Evolutionary conservation across 495 filamentous ascomycete species (phyloP).

Genomic region (Aspergillus incahuasiensis): DNA sequence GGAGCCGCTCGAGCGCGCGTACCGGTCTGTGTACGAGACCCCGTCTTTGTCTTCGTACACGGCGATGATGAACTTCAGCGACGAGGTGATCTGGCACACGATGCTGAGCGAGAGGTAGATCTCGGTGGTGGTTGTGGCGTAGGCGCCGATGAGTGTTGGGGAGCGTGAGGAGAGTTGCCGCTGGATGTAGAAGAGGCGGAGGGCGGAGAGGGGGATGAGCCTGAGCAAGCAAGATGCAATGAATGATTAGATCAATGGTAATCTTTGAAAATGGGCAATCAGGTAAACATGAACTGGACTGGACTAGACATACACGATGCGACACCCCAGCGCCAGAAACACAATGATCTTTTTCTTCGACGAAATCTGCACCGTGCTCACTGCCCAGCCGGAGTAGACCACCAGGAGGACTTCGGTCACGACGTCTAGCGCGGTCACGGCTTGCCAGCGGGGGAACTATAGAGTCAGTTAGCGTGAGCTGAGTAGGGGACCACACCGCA

Average conservation of each 20-base stretch:
- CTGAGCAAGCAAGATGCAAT: no score
- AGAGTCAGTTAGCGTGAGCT: background rate
- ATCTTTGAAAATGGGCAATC: no score
- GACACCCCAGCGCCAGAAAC: constrained; percentile 17
- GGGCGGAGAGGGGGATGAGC: constrained; percentile 23
- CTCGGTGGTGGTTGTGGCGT: constrained; percentile 22
- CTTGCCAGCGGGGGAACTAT: constrained; percentile 26
- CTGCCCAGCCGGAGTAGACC: constrained; percentile 14
- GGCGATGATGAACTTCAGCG: constrained; percentile 38
- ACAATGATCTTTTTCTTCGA: constrained; percentile 19
- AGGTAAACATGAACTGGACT: no score
- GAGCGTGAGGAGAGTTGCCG: constrained; percentile 17
- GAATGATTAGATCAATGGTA: no score
- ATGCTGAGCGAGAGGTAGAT: constrained; percentile 25
- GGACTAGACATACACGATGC: constrained; percentile 19
- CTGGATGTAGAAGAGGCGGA: constrained; percentile 21
- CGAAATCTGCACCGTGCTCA: constrained; percentile 15
- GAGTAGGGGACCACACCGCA: background rate
- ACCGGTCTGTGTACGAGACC: constrained; percentile 23
- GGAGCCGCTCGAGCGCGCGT: background rate
- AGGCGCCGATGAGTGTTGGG: constrained; percentile 21
- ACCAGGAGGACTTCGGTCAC: constrained; percentile 20
- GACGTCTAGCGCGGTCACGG: constrained; percentile 23
- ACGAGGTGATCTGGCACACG: constrained; percentile 21
- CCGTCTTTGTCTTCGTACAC: constrained; percentile 33